Evolutionary conservation across 805 yeast genomes (phyloP), one percentile per base, ranked within the genome.

Genomic region (Myxozyma mucilagina): DNA sequence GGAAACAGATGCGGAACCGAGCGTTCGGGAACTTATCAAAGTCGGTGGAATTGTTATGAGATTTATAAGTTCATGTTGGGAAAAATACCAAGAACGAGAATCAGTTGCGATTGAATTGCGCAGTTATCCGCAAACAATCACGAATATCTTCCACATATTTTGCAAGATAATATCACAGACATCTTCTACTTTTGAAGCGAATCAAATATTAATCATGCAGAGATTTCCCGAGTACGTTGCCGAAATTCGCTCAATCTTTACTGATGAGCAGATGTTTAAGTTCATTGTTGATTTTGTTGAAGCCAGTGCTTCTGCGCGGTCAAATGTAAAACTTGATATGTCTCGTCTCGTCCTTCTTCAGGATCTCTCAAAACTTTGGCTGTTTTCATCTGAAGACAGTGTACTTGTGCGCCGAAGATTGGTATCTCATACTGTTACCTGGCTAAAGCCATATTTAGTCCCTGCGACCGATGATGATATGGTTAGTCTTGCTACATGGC

Each of bases 341-440:
- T 43, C 56, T 39, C 51, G 66, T 1, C 75, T 88, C 60, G 72
- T 87, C 36, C 76, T 90, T 61, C 76, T 87, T 59, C 84, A 86
- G 67, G 79, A 59, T 29, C 57, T 70, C 32, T 70, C 73, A 3
- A 57, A 47, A 24, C 65, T 69, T 20, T 69, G 68, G 68, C 56
- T 71, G 38, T 72, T 65, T 51, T 53, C 45, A n/a, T 13, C 60
- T 5, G 29, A 29, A 4, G 18, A 53, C 20, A 35, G 16, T 4
- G n/a, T 39, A 13, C 20, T 16, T 6, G 34, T 43, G n/a, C 50
- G 59, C 5, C 53, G 43, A 18, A 32, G 29, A 32, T 41, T 61
- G 11, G 59, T 56, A 8, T 11, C 36, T 11, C 55, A 55, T 41
- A 61, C 67, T 6, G 20, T 63, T 34, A 50, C n/a, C 10, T 63